Base-by-base conservation (phyloP, 257 asterid genomes). In the Nicotiana tabacum region DNA sequence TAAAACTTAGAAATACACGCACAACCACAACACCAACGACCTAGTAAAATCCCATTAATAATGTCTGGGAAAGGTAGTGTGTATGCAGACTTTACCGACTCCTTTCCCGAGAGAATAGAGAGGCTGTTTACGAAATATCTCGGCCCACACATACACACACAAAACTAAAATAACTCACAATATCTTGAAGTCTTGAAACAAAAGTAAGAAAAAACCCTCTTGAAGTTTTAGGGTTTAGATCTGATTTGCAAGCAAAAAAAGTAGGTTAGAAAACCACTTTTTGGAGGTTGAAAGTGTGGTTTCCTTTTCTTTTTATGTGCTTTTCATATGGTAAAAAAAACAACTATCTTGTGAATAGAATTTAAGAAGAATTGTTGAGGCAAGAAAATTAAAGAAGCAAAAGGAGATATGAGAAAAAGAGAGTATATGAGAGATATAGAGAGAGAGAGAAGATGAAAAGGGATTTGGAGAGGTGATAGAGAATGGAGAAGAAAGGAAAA, bases 301-400 rank as follows among this genome's bases (percentile, higher is more conserved):
- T 37, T 37, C 7, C 43, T 43, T 32, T 77, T 58, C 37, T 11
- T 79, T 46, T 78, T 21, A 32, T 5, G 6, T 33, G 15, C 3
- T 4, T 32, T 66, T 66, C 43, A 27, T 13, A 66, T 6, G 30
- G 9, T 3, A 3, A n/a, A 3, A 8, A 35, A 43, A 3, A 43
- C 33, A 72, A 11, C 18, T 72, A 10, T 92, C 96, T 89, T 90
- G 97, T 91, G 98, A 91, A 83, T 83, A 82, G 96, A 93, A 95
- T 95, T 93, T 88, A 86, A 86, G 88, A 82, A 84, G 89, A 90
- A 86, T 85, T 81, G 76, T 57, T 78, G 80, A 68, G 83, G 39
- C 48, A 69, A 70, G 74, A 18, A 66, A 33, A 33, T 33, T 33
- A 35, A 48, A 66, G 80, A 60, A 35, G 84, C 39, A 79, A 78